Evolutionary conservation across 169 alveolate genomes (phyloP), one percentile per base, ranked within the genome.

Genomic region (Cryptosporidium andersoni): DNA sequence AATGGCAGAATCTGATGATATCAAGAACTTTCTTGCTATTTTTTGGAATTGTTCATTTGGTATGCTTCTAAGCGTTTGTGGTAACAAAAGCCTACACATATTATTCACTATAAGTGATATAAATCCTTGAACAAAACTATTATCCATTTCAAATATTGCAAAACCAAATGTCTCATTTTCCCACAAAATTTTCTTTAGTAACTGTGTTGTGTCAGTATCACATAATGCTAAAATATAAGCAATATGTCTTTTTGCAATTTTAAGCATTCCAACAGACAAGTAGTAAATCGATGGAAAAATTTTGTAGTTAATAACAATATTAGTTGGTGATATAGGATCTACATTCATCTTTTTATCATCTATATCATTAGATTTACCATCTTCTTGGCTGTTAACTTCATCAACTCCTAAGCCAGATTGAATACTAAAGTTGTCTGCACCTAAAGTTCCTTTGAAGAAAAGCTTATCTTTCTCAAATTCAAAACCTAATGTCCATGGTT

Each of bases 61-160:
- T 9, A 74, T 60, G 2, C 64, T 58, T 7, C 7, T 43, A 2
- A 74, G 85, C 9, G 74, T 74, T 37, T 74, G 85, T 3, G 85
- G 74, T 8, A 74, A 68, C 85, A 74, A 58, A 11, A 58, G 9
- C 9, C 67, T 74, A 37, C 74, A 56, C 85, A 74, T 74, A 11
- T 63, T 68, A 3, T 55, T 5, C 34, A 74, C 37, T 5, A 74
- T 16, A 9, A 68, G 60, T 14, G 55, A 47, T 42, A 74, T 47
- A 74, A 74, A 43, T 3, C 85, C 85, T 1, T 12, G n/a, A 42
- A 62, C 8, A 62, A 74, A 74, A 1, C 8, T 37, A 48, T 62
- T 64, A 2, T 74, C 43, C 51, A 37, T 74, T 63, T 14, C 14
- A 36, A 1, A 16, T 40, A 36, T 55, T 43, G 6, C 55, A 51